Percentiles rank a stretch among this genome's conserved stretches.
phyloP scores from a whole-genome alignment of 305 asterid genomes.

The Fraxinus albicans region DNA sequence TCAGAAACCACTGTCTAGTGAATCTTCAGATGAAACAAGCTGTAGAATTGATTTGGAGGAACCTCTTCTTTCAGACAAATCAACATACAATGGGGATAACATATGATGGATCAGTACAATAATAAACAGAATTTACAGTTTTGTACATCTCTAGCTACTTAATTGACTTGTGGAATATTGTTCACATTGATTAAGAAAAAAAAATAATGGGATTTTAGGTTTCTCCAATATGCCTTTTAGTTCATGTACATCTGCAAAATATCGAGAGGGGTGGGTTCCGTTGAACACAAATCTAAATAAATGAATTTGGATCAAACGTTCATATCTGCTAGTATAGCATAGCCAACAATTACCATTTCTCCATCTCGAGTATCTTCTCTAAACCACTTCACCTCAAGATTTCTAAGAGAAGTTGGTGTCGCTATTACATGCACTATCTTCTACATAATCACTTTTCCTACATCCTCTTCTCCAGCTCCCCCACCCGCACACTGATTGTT shows the following conservation, averaged over 20 bases:
- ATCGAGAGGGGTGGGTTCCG: background rate
- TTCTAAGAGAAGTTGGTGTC: background rate
- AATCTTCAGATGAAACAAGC: slow-evolving; percentile 26
- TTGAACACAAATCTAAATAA: background rate
- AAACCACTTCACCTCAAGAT: background rate
- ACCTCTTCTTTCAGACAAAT: slow-evolving; percentile 46
- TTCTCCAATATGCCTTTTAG: background rate
- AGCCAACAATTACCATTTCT: background rate
- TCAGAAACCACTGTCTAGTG: slow-evolving; percentile 20
- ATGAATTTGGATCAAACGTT: background rate
- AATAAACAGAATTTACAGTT: background rate
- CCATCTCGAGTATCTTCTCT: background rate
- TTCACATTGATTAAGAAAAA: background rate
- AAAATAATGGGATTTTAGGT: background rate
- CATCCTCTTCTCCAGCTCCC: background rate
- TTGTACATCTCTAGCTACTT: background rate
- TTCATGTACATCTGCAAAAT: background rate
- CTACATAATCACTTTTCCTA: background rate
- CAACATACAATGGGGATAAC: background rate
- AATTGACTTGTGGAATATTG: background rate
- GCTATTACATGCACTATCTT: background rate
- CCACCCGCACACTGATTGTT: background rate
- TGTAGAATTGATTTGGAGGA: slow-evolving; percentile 50
- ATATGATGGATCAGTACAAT: background rate
- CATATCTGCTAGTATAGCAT: background rate